Evolutionary conservation across 23 red algal genomes (phyloP), one percentile per base, ranked within the genome.

Genomic region (Gracilariopsis chorda): DNA sequence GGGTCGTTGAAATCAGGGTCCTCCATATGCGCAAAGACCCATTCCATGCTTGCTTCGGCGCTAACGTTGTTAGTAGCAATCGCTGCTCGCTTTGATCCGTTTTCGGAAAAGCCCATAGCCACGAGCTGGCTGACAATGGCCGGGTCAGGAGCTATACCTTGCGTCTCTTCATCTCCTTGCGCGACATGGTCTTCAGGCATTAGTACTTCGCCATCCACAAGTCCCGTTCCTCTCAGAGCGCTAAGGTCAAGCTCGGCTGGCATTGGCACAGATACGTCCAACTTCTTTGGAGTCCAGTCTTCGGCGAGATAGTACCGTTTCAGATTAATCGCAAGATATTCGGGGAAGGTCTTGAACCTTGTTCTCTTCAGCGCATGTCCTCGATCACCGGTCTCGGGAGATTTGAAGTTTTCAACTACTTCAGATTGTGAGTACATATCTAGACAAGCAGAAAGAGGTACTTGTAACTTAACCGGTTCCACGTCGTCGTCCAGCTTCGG

Each of bases 231-330:
- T 47, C 75, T 58, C 41, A 90, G 65, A 33, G 79, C 56, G 13
- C 68, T 70, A 51, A 98, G 71, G 48, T 93, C 88, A n/a, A 98
- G 51, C 59, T 91, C 82, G 11, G 48, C 47, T 4, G 93, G 93
- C 57, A 92, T 72, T 55, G 91, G 81, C 37, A 99, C 92, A 32
- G 74, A 48, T 19, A 90, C 89, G 35, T 93, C 88, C 32, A 99
- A 83, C 65, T 99, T 99, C 68, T 88, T 82, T 35, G 93, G 90
- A 41, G 75, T 93, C 97, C 97, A 99, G 63, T 96, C 84, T n/a
- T 99, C 90, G 33, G 80, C 97, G 29, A 95, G 45, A 40, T 94
- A 87, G 70, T 94, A 99, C 44, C 82, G 84, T 42, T 88, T 68
- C 62, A 99, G 45, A 83, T 94, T 77, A 43, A 98, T 72, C 0